phyloP scores from a whole-genome alignment of 805 yeast species.

The Pichia kluyveri region DNA sequence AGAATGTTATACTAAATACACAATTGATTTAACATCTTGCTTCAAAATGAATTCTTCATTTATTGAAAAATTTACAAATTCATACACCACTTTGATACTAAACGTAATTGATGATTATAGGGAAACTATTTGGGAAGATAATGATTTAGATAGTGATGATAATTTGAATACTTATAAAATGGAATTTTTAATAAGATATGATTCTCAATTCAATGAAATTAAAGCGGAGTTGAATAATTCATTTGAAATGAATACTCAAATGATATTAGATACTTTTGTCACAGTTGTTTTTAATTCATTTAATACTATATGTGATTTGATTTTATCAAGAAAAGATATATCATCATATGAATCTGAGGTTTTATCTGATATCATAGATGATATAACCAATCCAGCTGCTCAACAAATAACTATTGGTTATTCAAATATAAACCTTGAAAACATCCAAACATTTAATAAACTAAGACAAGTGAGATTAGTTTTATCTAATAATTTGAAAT shows the following conservation, averaged over 20 bases:
- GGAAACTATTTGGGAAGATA: conserved; percentile 12
- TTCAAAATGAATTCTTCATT: conserved; percentile 17
- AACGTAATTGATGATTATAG: conserved; percentile 13
- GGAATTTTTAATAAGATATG: conserved; percentile 11
- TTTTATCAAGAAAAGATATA: conserved; percentile 19
- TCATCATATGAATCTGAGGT: conserved; percentile 26
- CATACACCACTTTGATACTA: conserved; percentile 5
- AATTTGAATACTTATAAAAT: conserved; percentile 5
- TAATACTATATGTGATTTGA: conserved; percentile 11
- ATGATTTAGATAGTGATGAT: conserved; percentile 6
- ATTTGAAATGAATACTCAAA: conserved; percentile 15
- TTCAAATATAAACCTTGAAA: conserved; percentile 8
- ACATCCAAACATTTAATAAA: conserved; percentile 20
- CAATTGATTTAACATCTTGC: conserved; percentile 15
- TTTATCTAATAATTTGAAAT: conserved; percentile 30
- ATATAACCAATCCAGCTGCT: not conserved
- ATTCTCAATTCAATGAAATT: not conserved
- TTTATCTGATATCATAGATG: conserved; percentile 11
- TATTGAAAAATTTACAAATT: conserved; percentile 7
- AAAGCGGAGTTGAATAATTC: not conserved
- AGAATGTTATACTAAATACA: conserved; percentile 10
- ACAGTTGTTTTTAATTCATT: conserved; percentile 13
- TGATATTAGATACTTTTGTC: conserved; percentile 13
- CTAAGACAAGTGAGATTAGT: conserved; percentile 21
- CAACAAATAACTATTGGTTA: not conserved